Base-by-base conservation (phyloP, 345 rosid genomes). In the Pistacia vera region DNA sequence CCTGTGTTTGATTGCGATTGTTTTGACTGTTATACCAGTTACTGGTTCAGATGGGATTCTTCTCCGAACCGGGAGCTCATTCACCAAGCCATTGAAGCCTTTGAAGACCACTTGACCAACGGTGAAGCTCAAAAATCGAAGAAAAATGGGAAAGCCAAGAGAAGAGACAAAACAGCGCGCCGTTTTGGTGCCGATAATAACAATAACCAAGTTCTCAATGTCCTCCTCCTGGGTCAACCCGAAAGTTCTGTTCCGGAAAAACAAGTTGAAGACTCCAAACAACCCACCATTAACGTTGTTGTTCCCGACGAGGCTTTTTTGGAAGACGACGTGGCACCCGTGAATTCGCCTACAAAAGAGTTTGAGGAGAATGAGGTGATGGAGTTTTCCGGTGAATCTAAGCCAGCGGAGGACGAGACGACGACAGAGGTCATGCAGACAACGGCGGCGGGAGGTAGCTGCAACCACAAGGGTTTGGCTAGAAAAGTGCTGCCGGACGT, bases 401-500 rank as follows among this genome's bases (percentile, higher is more conserved):
- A 30, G 5, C 51, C 70, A 33, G 60, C 16, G 36, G 79, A 68
- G 70, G 58, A 11, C 56, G 67, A 28, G 63, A 73, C 66, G 41
- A 41, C 11, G 38, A 33, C 72, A 1, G 73, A 60, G 76, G 81
- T 33, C 6, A 52, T 64, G 0, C 68, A 48, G 67, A 44, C 80
- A 36, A 44, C 79, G 72, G 66, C 80, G 22, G 78, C 76, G 61
- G 80, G 70, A 69, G 74, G 57, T 20, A 78, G 69, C 74, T 38
- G 54, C 54, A 12, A 20, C 60, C 90, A 85, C 80, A 92, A 87
- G 83, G 97, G 99, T 36, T 77, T 96, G 79, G 99, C 89, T 18
- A 89, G 98, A 82, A 96, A 96, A 85, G 97, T 96, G 66, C 70
- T 96, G 44, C 98, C 99, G 97, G 98, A 96, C 90, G 91, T 96